Evolutionary conservation across 2,329 filamentous ascomycete genomes (phyloP), one percentile per base, ranked within the genome.

Genomic region (Dactylonectria macrodidyma): DNA sequence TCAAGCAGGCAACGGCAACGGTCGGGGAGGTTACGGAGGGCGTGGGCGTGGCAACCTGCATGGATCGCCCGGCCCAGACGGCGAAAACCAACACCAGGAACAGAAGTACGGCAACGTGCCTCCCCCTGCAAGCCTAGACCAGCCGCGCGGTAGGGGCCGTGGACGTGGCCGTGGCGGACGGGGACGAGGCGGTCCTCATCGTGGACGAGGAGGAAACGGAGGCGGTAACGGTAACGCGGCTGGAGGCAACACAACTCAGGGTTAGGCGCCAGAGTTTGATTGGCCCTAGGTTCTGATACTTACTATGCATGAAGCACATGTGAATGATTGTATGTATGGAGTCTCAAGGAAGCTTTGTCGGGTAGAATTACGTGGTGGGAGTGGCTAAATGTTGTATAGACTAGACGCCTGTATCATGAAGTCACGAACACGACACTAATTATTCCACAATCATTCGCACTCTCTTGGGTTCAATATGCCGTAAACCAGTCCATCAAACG

Each of bases 121-220:
- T 34, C 91, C 91, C 24, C 91, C 91, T 1, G 79, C 87, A 1
- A 86, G 78, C 50, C 80, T 92, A 12, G 86, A 91, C 69, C 75
- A 81, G 19, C 76, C 80, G 24, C 81, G 81, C 33, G 79, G 83
- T 36, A 76, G 81, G 46, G 80, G 82, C 5, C 80, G 82, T 36
- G 81, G 82, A 9, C 80, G 82, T 62, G 81, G 81, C 12, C 78
- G 83, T 14, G 80, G 84, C 54, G 80, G 81, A 46, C 77, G 83
- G 59, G 83, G 80, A 30, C 77, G 81, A 26, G 80, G 82, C 19
- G 78, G 77, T 14, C 67, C 69, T 46, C 74, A 78, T 16, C 77
- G 81, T 44, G 79, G 81, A 50, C 79, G 83, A 54, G 81, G 78
- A 14, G 77, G 79, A 16, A 75, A 68, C 36, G 72, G 71, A 50